A percentile compares a stretch with the other conserved stretches of the same genome.
Conservation (phyloP, 345 rosid species). For the Erodium maritimum region DNA sequence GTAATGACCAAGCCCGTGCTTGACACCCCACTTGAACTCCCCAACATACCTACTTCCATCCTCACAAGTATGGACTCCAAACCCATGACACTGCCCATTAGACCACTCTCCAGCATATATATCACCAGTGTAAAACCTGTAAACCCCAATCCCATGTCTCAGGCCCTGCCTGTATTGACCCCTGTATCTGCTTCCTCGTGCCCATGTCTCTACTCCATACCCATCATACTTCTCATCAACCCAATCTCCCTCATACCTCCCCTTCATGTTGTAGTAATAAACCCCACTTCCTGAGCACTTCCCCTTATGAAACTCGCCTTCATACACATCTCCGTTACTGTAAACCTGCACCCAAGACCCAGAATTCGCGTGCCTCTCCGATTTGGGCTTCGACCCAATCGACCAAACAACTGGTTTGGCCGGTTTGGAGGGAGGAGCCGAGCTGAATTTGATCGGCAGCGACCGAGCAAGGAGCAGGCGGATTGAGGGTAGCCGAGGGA, state of each 20-base stretch:
- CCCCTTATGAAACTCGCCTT: conserved; percentile 72
- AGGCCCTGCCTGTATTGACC: conserved; percentile 76
- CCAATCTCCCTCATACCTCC: conserved; percentile 85
- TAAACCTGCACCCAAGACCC: conserved; percentile 65
- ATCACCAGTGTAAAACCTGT: conserved; percentile 67
- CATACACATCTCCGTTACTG: conserved; percentile 70
- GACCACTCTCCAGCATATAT: conserved; percentile 88
- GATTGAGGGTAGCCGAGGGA: conserved; percentile 49
- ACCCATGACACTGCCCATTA: conserved; percentile 79
- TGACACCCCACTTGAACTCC: conserved; percentile 54
- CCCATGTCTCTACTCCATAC: conserved; percentile 81
- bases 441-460: conserved; percentile 30
- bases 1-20: conserved; percentile 79
- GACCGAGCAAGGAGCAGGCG: conserved; percentile 52
- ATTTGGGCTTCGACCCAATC: conserved; percentile 58
- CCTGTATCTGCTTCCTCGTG: conserved; percentile 69
- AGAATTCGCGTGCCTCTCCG: conserved; percentile 34
- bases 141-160: conserved; percentile 79
- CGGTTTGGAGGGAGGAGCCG: conserved; percentile 23
- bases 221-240: conserved; percentile 76
- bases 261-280: conserved; percentile 55
- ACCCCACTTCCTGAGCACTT: conserved; percentile 81
- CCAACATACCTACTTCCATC: conserved; percentile 43
- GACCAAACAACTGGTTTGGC: conserved; percentile 64
- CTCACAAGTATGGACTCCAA: conserved; percentile 66